Conservation (phyloP, 805 yeast genomes). For the Lipomyces mesembrius region DNA sequence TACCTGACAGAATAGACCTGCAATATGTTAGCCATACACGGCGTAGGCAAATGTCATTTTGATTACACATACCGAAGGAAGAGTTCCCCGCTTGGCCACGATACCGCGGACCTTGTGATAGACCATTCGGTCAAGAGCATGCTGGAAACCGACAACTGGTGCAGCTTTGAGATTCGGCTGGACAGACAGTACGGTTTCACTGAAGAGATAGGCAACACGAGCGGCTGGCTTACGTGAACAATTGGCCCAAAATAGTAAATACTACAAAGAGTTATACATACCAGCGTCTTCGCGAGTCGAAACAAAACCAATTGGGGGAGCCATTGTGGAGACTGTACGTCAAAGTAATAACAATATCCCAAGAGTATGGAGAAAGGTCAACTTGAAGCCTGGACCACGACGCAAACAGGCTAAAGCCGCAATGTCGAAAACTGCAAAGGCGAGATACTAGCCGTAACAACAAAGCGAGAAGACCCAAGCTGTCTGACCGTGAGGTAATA, state of each 20-base stretch:
- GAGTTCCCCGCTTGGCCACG: slow-evolving; percentile 33
- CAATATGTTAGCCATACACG: background rate
- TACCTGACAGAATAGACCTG: slow-evolving; percentile 45
- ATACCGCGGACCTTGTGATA: slow-evolving; percentile 32
- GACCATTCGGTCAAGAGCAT: slow-evolving; percentile 27
- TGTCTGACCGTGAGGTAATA: slow-evolving; percentile 5
- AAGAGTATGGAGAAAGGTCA: slow-evolving; percentile 4
- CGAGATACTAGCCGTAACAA: background rate
- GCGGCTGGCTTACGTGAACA: slow-evolving; percentile 21
- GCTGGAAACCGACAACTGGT: slow-evolving; percentile 25
- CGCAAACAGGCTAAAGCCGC: background rate
- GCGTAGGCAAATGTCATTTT: background rate
- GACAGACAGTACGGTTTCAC: slow-evolving; percentile 34
- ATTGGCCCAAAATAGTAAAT: background rate
- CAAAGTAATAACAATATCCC: background rate
- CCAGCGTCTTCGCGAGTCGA: slow-evolving; percentile 36
- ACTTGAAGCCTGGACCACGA: background rate
- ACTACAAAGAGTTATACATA: slow-evolving; percentile 12
- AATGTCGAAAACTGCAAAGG: background rate
- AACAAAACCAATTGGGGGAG: slow-evolving; percentile 30
- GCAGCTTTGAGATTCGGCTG: slow-evolving; percentile 25
- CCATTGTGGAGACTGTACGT: slow-evolving; percentile 12
- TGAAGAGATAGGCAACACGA: slow-evolving; percentile 36
- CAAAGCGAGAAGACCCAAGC: background rate
- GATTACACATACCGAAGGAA: slow-evolving; percentile 20